These are phyloP conservation scores for Leccinum subgranulosum DNA, from an alignment of 768 basidiomycete species.

Conservation along the genomic window DNA sequence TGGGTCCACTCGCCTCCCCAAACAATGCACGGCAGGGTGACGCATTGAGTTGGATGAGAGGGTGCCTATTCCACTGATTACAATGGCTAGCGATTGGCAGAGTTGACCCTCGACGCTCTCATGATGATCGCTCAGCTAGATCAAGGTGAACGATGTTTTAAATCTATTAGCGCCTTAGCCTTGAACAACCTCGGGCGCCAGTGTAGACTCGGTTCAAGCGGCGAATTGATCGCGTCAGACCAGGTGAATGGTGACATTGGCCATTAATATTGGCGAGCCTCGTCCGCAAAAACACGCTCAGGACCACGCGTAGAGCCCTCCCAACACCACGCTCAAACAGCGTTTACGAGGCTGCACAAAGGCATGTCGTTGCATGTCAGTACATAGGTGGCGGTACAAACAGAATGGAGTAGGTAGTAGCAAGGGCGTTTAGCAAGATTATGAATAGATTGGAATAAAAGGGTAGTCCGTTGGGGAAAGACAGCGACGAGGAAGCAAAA, in stretches of 20 bases:
- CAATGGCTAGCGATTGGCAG: background rate
- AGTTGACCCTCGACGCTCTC: background rate
- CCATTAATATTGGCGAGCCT: background rate
- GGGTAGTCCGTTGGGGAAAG: background rate
- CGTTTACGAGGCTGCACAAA: constrained; percentile 1
- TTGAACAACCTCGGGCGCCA: background rate
- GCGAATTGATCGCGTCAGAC: background rate
- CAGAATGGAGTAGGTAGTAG: background rate
- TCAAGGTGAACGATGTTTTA: no score
- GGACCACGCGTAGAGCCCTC: background rate
- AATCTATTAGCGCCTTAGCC: no score
- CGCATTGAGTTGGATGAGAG: background rate
- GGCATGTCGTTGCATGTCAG: background rate
- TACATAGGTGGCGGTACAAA: background rate
- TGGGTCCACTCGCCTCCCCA: background rate
- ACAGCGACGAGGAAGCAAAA: constrained; percentile 1
- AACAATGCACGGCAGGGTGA: background rate
- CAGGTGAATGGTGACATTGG: background rate
- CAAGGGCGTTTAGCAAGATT: constrained; percentile 16
- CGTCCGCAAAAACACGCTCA: background rate
- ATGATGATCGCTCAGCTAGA: no score
- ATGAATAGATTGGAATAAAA: background rate
- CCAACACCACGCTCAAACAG: constrained; percentile 3
- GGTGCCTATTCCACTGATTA: background rate
- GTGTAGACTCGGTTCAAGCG: background rate